Conservation (phyloP, 129 eudicot genomes). For the Artemisia annua region DNA sequence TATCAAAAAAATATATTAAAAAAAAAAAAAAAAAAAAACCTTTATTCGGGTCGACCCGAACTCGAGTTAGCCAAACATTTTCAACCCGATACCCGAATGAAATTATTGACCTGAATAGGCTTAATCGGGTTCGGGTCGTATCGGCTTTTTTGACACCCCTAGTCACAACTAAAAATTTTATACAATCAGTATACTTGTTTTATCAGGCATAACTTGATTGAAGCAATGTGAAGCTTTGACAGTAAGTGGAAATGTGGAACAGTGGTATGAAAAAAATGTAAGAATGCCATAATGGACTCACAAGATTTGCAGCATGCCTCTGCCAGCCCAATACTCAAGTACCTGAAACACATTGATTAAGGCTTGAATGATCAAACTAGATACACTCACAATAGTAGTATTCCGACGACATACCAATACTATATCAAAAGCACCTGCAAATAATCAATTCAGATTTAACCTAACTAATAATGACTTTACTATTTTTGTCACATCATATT, state of each 20-base stretch:
- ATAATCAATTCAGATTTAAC: constrained; percentile 14
- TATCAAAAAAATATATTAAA: too few relatives aligned
- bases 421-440: constrained; percentile 5
- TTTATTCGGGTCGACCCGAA: too few relatives aligned
- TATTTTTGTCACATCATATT: too few relatives aligned
- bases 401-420: constrained; percentile 12
- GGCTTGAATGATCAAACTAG: constrained; percentile 20
- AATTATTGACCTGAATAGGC: too few relatives aligned
- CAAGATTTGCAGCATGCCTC: constrained; percentile 99
- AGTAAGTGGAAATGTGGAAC: constrained; percentile 7
- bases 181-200: constrained; percentile 1
- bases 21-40: too few relatives aligned
- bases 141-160: too few relatives aligned
- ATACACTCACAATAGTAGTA: not conserved
- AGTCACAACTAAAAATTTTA: not conserved
- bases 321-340: constrained; percentile 88
- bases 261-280: not conserved
- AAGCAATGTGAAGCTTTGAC: constrained; percentile 14
- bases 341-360: constrained; percentile 52
- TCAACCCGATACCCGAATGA: too few relatives aligned
- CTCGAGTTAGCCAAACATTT: too few relatives aligned
- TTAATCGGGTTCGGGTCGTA: too few relatives aligned
- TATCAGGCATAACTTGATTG: not conserved
- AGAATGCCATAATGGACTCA: constrained; percentile 39
- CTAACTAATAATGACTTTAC: not conserved